Conservation (phyloP, 345 rosid species). For the Brassica carinata region DNA sequence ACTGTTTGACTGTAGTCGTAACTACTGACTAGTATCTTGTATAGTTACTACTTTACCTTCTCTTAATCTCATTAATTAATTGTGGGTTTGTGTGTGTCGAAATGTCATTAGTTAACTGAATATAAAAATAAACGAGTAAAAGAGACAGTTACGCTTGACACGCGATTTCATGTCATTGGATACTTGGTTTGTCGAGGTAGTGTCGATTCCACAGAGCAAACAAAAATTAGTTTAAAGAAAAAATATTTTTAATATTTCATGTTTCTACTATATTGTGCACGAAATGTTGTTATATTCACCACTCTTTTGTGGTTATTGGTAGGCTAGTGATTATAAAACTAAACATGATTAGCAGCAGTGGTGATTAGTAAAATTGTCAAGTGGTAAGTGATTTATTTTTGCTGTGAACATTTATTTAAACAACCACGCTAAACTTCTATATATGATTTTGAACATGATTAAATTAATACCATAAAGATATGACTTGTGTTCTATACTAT, state of each 20-base stretch:
- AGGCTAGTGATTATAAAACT: neutral
- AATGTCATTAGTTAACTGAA: neutral
- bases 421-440: neutral
- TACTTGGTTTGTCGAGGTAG: slow-evolving; percentile 4
- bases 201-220: slow-evolving; percentile 10
- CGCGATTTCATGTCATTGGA: slow-evolving; percentile 3
- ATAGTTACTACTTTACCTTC: neutral
- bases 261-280: neutral
- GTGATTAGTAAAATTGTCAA: slow-evolving; percentile 3
- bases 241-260: neutral
- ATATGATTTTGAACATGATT: neutral
- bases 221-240: neutral
- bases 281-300: neutral
- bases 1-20: slow-evolving; percentile 33
- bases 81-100: neutral
- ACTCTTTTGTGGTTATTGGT: neutral
- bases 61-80: neutral
- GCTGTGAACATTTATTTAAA: neutral
- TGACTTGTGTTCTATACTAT: neutral
- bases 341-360: neutral
- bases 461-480: neutral
- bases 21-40: neutral
- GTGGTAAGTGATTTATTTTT: neutral
- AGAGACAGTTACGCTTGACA: slow-evolving; percentile 6
- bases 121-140: neutral